phyloP scores from a whole-genome alignment of 2,329 filamentous ascomycete genomes.

The Pestalotiopsis fici region DNA sequence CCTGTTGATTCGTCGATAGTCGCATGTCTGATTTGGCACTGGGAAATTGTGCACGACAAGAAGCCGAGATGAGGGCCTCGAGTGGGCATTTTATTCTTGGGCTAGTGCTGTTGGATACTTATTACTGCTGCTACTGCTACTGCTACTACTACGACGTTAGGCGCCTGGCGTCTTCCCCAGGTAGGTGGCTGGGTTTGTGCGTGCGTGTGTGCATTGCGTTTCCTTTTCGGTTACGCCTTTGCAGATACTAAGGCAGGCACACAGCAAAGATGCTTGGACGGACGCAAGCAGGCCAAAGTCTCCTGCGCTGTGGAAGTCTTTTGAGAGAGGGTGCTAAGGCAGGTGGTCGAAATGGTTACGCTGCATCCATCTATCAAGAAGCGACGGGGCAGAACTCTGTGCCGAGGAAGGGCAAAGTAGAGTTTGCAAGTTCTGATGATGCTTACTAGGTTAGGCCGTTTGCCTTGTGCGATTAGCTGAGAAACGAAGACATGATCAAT shows the following conservation, averaged over 20 bases:
- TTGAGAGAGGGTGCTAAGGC: background rate
- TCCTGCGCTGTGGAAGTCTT: background rate
- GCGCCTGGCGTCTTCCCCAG: background rate
- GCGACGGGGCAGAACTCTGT: background rate
- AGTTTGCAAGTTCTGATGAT: background rate
- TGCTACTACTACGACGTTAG: background rate
- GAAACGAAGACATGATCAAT: background rate
- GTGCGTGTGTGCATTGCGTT: background rate
- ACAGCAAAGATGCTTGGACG: background rate
- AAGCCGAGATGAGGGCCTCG: background rate
- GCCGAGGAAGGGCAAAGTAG: background rate
- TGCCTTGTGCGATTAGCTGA: background rate
- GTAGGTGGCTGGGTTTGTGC: background rate
- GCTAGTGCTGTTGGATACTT: background rate
- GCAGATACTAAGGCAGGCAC: background rate
- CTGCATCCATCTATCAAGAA: background rate
- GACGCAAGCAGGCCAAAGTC: background rate
- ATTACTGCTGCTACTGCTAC: background rate
- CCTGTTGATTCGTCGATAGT: background rate
- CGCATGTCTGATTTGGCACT: background rate
- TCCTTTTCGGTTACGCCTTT: background rate
- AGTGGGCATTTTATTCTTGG: background rate
- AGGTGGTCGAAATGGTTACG: background rate
- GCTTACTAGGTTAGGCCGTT: background rate
- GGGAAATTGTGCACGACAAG: background rate